Base-by-base conservation (phyloP, 345 rosid genomes). In the Eucalyptus microcorys region DNA sequence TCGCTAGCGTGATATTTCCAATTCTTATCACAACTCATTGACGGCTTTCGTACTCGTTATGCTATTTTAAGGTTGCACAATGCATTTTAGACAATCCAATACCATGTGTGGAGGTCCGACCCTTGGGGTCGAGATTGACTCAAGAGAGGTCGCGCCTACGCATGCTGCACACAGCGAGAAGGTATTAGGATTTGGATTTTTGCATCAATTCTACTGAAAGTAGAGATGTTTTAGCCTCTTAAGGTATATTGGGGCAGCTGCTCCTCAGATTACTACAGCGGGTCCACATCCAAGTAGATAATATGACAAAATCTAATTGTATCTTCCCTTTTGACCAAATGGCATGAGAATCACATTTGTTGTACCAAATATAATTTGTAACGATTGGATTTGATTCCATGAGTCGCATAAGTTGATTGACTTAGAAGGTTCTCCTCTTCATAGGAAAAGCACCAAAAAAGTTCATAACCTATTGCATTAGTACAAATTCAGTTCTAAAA, bases 381-480 rank as follows among this genome's bases (percentile, higher is more conserved):
- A 1, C 55, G 4, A 50, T 7, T 50, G 55, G 55, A 17, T 3
- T 50, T 17, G 55, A 50, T 50, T 50, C 55, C 55, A 50, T 17
- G 55, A 52, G 9, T 17, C 17, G 7, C 55, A 52, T 52, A 52
- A 52, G 55, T 52, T 52, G 55, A 7, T 52, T 52, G 55, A 52
- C 55, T 52, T 52, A 52, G 4, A 7, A 52, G 22, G 9, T 52
- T 52, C 55, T 52, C 55, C 55, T 52, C 24, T 52, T 52, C 55
- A 52, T 7, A 1, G 24, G 55, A 52, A 52, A 52, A 52, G 55
- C 22, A 52, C 1, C 4, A 52, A 52, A 52, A 50, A 19, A 52
- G 2, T 52, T 52, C 4, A 1, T 3, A 52, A 52, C 24, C 0
- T 19, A 52, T 52, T 17, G 2, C 2, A 52, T 7, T 17, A 2